A percentile compares a stretch with the other conserved stretches of the same genome.
Conservation (phyloP, 441 rosid species). For the Aquilaria agallochum region DNA sequence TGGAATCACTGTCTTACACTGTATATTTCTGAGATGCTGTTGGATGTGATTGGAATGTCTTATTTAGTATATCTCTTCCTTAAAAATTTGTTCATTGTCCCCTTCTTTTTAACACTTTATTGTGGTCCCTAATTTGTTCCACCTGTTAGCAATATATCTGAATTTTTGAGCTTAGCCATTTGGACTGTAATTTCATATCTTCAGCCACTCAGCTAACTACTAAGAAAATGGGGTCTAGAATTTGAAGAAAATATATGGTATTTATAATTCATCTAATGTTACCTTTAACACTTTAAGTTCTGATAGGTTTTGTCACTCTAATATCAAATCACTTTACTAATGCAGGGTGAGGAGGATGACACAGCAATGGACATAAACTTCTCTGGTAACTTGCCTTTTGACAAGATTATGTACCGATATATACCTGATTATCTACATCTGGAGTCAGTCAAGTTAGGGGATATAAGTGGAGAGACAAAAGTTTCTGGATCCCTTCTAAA, state of each 20-base stretch:
- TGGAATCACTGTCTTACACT: not conserved
- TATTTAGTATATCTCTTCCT: conserved; percentile 4
- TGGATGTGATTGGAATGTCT: conserved; percentile 13
- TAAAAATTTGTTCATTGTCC: not conserved
- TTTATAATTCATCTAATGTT: not conserved
- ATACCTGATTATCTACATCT: conserved; percentile 66
- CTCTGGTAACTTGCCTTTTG: conserved; percentile 82
- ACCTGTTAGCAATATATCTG: conserved; percentile 8
- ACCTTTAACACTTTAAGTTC: conserved; percentile 3
- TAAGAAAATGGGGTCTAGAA: conserved; percentile 5
- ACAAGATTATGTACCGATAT: conserved; percentile 78
- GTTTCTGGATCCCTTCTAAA: conserved; percentile 94
- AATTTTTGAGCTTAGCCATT: conserved; percentile 8
- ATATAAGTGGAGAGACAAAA: conserved; percentile 93
- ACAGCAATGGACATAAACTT: conserved; percentile 91
- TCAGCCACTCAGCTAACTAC: conserved; percentile 10
- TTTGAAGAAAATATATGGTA: not conserved
- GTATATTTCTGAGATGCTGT: not conserved
- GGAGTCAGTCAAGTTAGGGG: conserved; percentile 77
- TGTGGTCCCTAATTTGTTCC: conserved; percentile 5
- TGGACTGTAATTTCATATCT: conserved; percentile 9
- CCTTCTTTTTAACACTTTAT: not conserved
- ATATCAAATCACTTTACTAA: conserved; percentile 15
- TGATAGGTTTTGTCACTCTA: conserved; percentile 18
- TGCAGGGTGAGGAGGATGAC: conserved; percentile 97